phyloP scores from a whole-genome alignment of 805 yeast species.

The Suhomyces pyralidae region DNA sequence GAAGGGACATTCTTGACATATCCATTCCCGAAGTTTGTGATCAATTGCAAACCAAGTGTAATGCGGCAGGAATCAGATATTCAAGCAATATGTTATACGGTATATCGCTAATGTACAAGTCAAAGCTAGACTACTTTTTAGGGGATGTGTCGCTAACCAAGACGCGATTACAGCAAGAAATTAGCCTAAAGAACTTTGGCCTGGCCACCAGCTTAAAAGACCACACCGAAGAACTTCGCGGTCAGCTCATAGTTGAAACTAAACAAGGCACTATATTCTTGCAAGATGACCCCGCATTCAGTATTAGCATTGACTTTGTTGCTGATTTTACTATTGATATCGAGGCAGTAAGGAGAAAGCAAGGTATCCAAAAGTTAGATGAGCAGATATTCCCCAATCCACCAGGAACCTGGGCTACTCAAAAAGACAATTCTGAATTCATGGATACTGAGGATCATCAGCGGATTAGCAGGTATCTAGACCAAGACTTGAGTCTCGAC shows the following conservation, averaged over 20 bases:
- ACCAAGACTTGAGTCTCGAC: constrained; percentile 8
- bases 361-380: constrained; percentile 15
- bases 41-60: constrained; percentile 8
- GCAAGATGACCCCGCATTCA: constrained; percentile 26
- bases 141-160: constrained; percentile 21
- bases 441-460: constrained; percentile 1
- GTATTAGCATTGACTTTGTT: constrained; percentile 22
- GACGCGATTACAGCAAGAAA: constrained; percentile 2
- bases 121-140: constrained; percentile 47
- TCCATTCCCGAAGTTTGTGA: constrained; percentile 45
- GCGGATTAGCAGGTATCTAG: constrained; percentile 14
- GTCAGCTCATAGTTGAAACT: not conserved
- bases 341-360: constrained; percentile 11
- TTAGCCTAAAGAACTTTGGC: not conserved
- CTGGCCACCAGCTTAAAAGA: not conserved
- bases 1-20: constrained; percentile 29
- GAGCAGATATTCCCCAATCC: constrained; percentile 9
- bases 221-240: not conserved
- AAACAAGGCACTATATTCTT: constrained; percentile 1
- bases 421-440: not conserved
- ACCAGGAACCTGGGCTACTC: not conserved
- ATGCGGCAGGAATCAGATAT: constrained; percentile 24
- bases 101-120: constrained; percentile 44
- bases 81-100: constrained; percentile 49
- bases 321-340: constrained; percentile 8